Conservation (phyloP, 2,329 filamentous ascomycete species). For the Aspergillus sp. region DNA sequence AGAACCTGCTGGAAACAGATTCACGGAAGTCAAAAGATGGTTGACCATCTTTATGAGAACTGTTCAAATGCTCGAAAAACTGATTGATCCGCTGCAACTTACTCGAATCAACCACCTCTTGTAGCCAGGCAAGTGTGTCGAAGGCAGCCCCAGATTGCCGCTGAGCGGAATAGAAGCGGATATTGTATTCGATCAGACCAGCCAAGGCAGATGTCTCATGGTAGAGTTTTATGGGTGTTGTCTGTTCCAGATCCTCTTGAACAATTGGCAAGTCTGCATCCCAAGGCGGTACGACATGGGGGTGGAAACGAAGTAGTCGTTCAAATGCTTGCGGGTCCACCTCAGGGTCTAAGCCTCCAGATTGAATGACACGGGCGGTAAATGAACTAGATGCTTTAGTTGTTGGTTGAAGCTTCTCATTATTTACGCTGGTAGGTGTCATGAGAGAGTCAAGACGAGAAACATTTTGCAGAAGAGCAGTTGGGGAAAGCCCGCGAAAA, state of each 20-base stretch:
- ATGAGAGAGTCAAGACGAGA: constrained; percentile 18
- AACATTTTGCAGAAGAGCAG: constrained; percentile 21
- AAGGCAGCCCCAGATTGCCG: constrained; percentile 24
- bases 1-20: constrained; percentile 10
- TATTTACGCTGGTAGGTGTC: constrained; percentile 3
- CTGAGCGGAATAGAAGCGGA: constrained; percentile 20
- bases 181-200: constrained; percentile 28
- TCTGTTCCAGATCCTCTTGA: constrained; percentile 13
- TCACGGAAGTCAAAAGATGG: constrained; percentile 13
- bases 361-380: constrained; percentile 49
- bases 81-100: constrained; percentile 28
- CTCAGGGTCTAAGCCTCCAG: constrained; percentile 41
- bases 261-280: constrained; percentile 14
- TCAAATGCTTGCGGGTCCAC: constrained; percentile 42
- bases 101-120: constrained; percentile 30
- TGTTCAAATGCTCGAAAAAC: constrained; percentile 22
- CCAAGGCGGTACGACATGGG: constrained; percentile 29
- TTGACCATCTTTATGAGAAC: constrained; percentile 7
- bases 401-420: constrained; percentile 23
- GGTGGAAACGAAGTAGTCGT: constrained; percentile 30
- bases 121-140: constrained; percentile 25
- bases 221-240: constrained; percentile 25
- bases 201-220: constrained; percentile 28
- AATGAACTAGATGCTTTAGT: constrained; percentile 31
- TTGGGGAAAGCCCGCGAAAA: constrained; percentile 25